Evolutionary conservation across 129 eudicot genomes (phyloP).

Genomic region (Dittrichia graveolens): DNA sequence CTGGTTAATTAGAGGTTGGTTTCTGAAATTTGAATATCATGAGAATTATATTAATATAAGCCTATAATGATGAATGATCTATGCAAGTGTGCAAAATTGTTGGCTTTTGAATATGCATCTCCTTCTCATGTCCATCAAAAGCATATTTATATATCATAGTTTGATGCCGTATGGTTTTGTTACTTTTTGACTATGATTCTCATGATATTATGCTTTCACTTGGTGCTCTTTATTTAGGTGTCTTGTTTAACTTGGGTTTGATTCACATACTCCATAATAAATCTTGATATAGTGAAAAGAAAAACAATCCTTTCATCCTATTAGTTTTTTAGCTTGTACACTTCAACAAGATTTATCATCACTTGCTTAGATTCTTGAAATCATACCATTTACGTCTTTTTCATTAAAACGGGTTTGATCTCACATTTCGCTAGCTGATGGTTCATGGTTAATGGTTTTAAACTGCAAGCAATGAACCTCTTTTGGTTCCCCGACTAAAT

Average conservation of each 20-base stretch:
- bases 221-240: not conserved
- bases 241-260: not conserved
- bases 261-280: too few species aligned
- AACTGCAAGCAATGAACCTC: too few species aligned
- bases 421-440: too few species aligned
- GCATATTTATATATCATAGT: not conserved
- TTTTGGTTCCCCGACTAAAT: too few species aligned
- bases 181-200: not conserved
- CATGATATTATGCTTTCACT: not conserved
- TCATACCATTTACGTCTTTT: too few species aligned
- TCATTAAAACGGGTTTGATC: too few species aligned
- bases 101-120: slow-evolving; percentile 12
- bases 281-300: too few species aligned
- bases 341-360: too few species aligned
- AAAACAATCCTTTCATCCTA: too few species aligned
- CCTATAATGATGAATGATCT: not conserved
- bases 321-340: too few species aligned
- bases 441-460: too few species aligned
- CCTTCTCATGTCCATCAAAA: not conserved
- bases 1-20: slow-evolving; percentile 71
- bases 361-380: too few species aligned
- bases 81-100: not conserved
- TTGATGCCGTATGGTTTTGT: not conserved
- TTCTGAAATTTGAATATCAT: slow-evolving; percentile 27
- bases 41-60: slow-evolving; percentile 18